A percentile compares a stretch with the other conserved stretches of the same genome.
Conservation (phyloP, 208 protist genomes). For the Trypanosoma melophagium region DNA sequence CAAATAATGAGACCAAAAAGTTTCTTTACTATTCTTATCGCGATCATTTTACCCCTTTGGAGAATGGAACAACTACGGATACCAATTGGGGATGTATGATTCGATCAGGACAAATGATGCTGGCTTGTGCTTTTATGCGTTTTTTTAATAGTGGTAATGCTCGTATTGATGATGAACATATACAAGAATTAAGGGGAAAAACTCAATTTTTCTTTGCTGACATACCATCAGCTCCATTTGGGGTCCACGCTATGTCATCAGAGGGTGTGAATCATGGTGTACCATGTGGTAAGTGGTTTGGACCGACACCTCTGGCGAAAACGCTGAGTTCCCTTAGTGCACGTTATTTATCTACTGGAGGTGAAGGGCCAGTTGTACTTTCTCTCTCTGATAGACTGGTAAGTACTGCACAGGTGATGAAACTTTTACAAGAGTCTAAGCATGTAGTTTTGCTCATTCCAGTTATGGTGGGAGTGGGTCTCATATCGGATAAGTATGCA, state of each 20-base stretch:
- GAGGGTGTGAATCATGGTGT: constrained; percentile 45
- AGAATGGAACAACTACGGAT: constrained; percentile 74
- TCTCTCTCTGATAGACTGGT: constrained; percentile 37
- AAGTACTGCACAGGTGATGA: constrained; percentile 16
- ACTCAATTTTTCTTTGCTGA: constrained; percentile 55
- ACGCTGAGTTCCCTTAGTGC: constrained; percentile 35
- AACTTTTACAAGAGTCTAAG: constrained; percentile 23
- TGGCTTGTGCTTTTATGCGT: constrained; percentile 57
- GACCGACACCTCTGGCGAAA: constrained; percentile 45
- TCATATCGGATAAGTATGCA: constrained; percentile 49
- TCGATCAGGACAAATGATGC: constrained; percentile 88
- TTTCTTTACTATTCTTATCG: constrained; percentile 88
- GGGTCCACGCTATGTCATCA: constrained; percentile 62
- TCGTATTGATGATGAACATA: constrained; percentile 2
- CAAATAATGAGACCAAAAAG: constrained; percentile 26
- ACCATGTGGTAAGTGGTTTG: constrained; percentile 54
- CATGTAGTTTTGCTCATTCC: constrained; percentile 67
- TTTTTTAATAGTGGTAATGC: constrained; percentile 26
- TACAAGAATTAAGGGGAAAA: constrained; percentile 10
- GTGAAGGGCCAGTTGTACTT: constrained; percentile 37
- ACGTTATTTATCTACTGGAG: constrained; percentile 20
- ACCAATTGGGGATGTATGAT: constrained; percentile 90
- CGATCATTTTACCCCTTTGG: constrained; percentile 55
- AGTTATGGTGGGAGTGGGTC: constrained; percentile 47
- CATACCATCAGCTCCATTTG: constrained; percentile 57